Evolutionary conservation across 2,329 filamentous ascomycete genomes (phyloP).

Genomic region (Hypoxylon sp.): DNA sequence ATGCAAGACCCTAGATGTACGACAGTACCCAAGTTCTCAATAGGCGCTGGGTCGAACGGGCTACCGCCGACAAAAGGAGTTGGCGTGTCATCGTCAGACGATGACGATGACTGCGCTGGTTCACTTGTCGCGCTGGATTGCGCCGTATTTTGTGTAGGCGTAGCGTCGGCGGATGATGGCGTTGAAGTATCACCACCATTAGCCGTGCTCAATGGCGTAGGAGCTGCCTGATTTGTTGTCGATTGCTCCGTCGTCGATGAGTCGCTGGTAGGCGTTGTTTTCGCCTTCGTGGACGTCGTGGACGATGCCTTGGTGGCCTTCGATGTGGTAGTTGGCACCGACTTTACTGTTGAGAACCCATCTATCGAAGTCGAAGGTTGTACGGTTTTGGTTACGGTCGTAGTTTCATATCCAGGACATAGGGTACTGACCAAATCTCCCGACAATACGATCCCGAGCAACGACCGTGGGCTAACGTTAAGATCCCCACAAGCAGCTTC

Average conservation of each 20-base stretch:
- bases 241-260: conserved; percentile 28
- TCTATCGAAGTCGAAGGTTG: conserved; percentile 40
- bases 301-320: conserved; percentile 11
- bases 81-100: conserved; percentile 25
- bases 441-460: conserved; percentile 48
- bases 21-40: conserved; percentile 15
- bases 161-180: conserved; percentile 16
- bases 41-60: conserved; percentile 37
- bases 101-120: conserved; percentile 29
- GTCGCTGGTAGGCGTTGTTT: conserved; percentile 20
- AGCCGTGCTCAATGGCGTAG: conserved; percentile 14
- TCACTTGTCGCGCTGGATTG: conserved; percentile 30
- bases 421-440: conserved; percentile 48
- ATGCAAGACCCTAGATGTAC: conserved; percentile 21
- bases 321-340: conserved; percentile 27
- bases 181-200: conserved; percentile 5
- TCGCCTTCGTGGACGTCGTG: conserved; percentile 11
- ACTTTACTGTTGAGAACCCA: conserved; percentile 31
- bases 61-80: conserved; percentile 37
- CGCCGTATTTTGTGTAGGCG: conserved; percentile 28
- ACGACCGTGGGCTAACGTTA: conserved; percentile 44
- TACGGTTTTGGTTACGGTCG: conserved; percentile 46
- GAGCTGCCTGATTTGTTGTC: conserved; percentile 27
- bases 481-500: conserved; percentile 44
- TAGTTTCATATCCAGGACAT: conserved; percentile 46